phyloP scores from a whole-genome alignment of 2,329 filamentous ascomycete species.

The Claviceps humidiphila region DNA sequence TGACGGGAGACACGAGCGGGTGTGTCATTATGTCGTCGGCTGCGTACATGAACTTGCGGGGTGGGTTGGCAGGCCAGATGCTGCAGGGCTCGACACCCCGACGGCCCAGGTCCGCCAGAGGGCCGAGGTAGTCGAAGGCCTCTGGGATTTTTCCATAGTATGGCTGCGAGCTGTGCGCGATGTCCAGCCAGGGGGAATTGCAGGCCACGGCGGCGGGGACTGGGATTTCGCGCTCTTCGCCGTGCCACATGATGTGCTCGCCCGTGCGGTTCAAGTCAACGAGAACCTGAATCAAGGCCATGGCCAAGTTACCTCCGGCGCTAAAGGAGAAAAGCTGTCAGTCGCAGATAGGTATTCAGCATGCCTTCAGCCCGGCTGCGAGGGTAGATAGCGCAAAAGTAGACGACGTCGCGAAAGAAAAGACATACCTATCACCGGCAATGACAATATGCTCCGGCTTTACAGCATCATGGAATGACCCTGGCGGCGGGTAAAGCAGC shows the following conservation, averaged over 20 bases:
- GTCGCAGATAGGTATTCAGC: neutral
- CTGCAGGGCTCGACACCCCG: conserved; percentile 28
- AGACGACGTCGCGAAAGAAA: neutral
- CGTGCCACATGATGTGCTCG: conserved; percentile 45
- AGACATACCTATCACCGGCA: conserved; percentile 49
- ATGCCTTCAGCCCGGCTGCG: neutral
- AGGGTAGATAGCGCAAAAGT: neutral
- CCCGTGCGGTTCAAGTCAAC: conserved; percentile 43
- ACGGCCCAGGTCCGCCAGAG: conserved; percentile 25
- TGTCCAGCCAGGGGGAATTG: conserved; percentile 59
- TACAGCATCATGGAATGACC: conserved; percentile 53
- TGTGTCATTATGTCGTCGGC: conserved; percentile 44
- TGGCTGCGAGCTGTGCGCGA: conserved; percentile 39
- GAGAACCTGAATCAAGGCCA: conserved; percentile 55
- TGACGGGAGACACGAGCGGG: conserved; percentile 53
- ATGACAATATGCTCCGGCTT: conserved; percentile 54
- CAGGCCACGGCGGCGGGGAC: conserved; percentile 52
- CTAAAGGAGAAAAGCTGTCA: conserved; percentile 19
- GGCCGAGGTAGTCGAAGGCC: conserved; percentile 32
- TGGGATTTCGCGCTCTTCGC: conserved; percentile 41
- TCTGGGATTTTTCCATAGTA: conserved; percentile 16
- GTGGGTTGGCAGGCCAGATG: conserved; percentile 44
- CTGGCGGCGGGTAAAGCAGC: conserved; percentile 57
- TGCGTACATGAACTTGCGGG: conserved; percentile 40
- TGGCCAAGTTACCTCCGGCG: conserved; percentile 58